Evolutionary conservation across 257 asterid species (phyloP), one percentile per base, ranked within the genome.

Genomic region (Solanum paucissectum): DNA sequence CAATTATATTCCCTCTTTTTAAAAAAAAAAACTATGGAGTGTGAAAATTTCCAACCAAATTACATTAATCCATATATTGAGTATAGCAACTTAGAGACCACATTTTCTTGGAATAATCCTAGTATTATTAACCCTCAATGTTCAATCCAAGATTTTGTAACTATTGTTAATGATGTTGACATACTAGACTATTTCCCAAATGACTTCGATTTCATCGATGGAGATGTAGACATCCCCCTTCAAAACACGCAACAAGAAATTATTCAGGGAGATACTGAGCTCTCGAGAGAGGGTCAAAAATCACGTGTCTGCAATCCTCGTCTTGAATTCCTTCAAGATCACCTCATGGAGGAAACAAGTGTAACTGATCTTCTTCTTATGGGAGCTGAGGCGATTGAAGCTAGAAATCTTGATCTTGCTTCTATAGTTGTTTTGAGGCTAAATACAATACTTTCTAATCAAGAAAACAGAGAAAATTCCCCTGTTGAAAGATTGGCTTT

Each of bases 371-470:
- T 90, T 21, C 89, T 91, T 5, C 69, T 91, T 4, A 88, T 74
- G 88, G 93, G 89, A 73, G 93, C 93, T 9, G 91, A 89, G 85
- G 93, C 93, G 5, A 38, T 90, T 49, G 91, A 91, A 88, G 88
- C 89, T 32, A 91, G 90, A 27, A 89, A 90, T 72, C 32, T 27
- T 49, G 83, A 68, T 86, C 87, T 83, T 21, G 92, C 91, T 87
- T 89, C 92, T 32, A 25, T 40, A 5, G 68, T 91, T 23, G 88
- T 88, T 9, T 64, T 86, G 37, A 89, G 88, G 88, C 92, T 90
- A 16, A 89, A 71, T 29, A 66, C 69, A 34, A 87, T 89, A 52
- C 89, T 90, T 27, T 86, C 88, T 60, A 72, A 83, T 89, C 83
- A 87, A 89, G 89, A 90, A 86, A 87, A 75, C 16, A 86, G 32